Base-by-base conservation (phyloP, 179 eudicot species). In the Sideroxylon spinosum region DNA sequence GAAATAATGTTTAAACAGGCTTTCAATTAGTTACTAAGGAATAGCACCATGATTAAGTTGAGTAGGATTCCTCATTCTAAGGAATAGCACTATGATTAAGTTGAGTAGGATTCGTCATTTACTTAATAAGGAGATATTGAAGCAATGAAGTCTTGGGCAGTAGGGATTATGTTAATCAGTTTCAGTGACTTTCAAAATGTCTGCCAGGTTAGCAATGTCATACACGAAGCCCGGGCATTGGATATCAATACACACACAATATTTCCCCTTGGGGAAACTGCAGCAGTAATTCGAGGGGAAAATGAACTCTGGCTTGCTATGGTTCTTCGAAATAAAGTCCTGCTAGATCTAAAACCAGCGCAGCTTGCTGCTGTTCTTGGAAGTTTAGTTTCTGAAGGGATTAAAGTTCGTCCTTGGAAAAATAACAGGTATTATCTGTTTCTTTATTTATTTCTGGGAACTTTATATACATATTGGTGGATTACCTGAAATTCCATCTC, bases 201-300 rank as follows among this genome's bases (percentile, higher is more conserved):
- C 28, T 85, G 75, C 59, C 88, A 93, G 99, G 84, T 95, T 78
- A 91, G 97, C 92, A 93, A 88, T 80, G 98, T 92, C 76, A 95
- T 93, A 80, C 99, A 95, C 78, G 95, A 93, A 91, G 80, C 87
- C 44, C 92, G 97, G 87, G 99, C 99, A 73, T 76, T 95, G 86
- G 98, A 95, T 85, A 87, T 91, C 77, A 93, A 95, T 78, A 92
- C 96, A 52, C 90, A 89, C 74, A 81, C 89, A 78, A 83, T 95
- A 78, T 95, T 92, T 81, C 99, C 99, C 55, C 93, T 95, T 70
- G 99, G 99, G 76, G 99, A 95, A 93, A 95, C 98, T 75, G 98
- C 99, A 68, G 91, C 99, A 76, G 96, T 96, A 60, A 88, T 95
- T 81, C 95, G 99, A 78, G 99, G 99, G 80, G 98, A 93, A 87